Evolutionary conservation across 495 filamentous ascomycete species (phyloP).

Genomic region (Hypoxylon lienhwacheense): DNA sequence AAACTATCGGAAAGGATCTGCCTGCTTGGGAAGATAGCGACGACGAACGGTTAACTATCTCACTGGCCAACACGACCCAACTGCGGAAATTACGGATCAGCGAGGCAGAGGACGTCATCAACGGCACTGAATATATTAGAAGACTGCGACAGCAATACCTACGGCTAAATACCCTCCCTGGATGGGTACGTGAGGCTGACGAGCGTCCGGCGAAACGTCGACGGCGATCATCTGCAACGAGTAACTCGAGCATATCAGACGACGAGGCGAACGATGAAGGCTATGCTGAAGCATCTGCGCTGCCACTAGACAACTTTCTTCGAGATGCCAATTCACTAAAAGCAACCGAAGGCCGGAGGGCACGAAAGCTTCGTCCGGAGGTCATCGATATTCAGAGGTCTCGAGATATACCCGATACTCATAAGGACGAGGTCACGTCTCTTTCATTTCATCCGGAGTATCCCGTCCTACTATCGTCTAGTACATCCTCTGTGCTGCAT

Average conservation of each 20-base stretch:
- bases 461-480: constrained; percentile 86
- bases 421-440: constrained; percentile 75
- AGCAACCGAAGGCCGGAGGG: constrained; percentile 49
- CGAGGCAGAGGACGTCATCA: constrained; percentile 83
- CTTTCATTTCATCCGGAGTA: constrained; percentile 86
- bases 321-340: constrained; percentile 63
- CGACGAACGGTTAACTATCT: constrained; percentile 83
- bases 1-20: constrained; percentile 39
- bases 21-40: constrained; percentile 94
- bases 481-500: constrained; percentile 78
- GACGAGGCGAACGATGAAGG: constrained; percentile 64
- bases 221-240: constrained; percentile 51
- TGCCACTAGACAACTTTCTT: constrained; percentile 79
- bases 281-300: constrained; percentile 62
- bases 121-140: constrained; percentile 78
- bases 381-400: constrained; percentile 77
- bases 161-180: constrained; percentile 74
- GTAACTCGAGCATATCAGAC: constrained; percentile 47
- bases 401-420: constrained; percentile 52
- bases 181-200: constrained; percentile 66
- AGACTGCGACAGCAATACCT: constrained; percentile 81
- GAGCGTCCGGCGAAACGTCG: constrained; percentile 55
- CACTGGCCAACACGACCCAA: constrained; percentile 69
- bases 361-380: constrained; percentile 75
- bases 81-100: constrained; percentile 78